phyloP scores from a whole-genome alignment of 2,329 filamentous ascomycete genomes.

The Epichloe bromicola region DNA sequence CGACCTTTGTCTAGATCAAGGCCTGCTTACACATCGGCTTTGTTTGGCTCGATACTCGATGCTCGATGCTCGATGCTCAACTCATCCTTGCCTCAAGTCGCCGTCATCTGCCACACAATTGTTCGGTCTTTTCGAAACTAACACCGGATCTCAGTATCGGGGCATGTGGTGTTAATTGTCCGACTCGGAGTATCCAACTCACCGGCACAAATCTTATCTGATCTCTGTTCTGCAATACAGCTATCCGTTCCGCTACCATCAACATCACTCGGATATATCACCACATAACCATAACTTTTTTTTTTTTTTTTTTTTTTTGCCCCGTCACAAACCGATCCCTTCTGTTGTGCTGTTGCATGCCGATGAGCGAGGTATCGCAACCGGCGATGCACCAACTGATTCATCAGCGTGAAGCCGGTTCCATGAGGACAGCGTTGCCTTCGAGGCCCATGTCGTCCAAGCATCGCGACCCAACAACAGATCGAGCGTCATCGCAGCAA shows the following conservation, averaged over 20 bases:
- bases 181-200: background rate
- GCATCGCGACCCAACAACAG: constrained; percentile 13
- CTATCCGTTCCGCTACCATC: background rate
- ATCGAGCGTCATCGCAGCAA: constrained; percentile 12
- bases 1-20: background rate
- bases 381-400: constrained; percentile 13
- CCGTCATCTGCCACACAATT: background rate
- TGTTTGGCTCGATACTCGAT: background rate
- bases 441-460: constrained; percentile 24
- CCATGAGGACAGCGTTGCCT: constrained; percentile 24
- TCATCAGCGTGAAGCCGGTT: constrained; percentile 18
- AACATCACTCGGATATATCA: background rate
- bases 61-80: no score
- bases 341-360: constrained; percentile 3
- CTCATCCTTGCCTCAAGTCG: background rate
- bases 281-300: background rate
- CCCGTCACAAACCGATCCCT: background rate
- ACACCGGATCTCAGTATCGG: background rate
- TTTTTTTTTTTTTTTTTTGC: no score
- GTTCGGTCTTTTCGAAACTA: background rate
- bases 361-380: constrained; percentile 21
- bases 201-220: constrained; percentile 2
- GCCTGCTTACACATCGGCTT: background rate
- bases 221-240: background rate
- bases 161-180: background rate